A percentile compares a stretch with the other conserved stretches of the same genome.
Conservation (phyloP, 179 eudicot genomes). For the Spergularia azorica region DNA sequence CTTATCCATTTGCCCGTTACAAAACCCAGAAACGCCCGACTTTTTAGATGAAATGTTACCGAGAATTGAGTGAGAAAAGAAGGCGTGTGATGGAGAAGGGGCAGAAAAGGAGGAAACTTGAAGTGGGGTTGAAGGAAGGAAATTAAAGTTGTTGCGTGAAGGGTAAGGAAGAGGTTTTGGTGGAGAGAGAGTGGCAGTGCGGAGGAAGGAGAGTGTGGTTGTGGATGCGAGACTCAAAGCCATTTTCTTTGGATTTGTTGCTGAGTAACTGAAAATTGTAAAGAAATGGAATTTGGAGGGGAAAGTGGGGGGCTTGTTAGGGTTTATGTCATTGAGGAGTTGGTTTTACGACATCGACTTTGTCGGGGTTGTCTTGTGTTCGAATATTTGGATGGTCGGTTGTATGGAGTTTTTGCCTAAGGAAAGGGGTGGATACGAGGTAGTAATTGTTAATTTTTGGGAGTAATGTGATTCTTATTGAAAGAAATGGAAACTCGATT, state of each 20-base stretch:
- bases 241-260: background rate
- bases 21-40: conserved; percentile 12
- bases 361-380: too few species aligned
- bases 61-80: background rate
- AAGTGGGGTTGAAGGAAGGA: conserved; percentile 10
- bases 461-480: too few species aligned
- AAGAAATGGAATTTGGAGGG: too few species aligned
- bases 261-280: too few species aligned
- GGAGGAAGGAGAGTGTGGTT: background rate
- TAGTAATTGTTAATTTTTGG: too few species aligned
- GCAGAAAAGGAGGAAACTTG: background rate
- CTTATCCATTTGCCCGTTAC: conserved; percentile 14
- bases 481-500: too few species aligned
- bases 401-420: too few species aligned
- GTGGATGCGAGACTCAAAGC: background rate
- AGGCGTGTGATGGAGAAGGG: background rate
- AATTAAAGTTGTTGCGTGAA: background rate
- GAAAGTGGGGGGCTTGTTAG: too few species aligned
- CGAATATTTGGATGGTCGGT: too few species aligned
- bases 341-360: too few species aligned
- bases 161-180: conserved; percentile 15
- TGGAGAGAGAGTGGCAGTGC: background rate
- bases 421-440: too few species aligned
- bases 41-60: background rate
- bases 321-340: too few species aligned